Percentiles rank a stretch among this genome's conserved stretches.
These are phyloP conservation scores for Botrytis cinerea DNA, from an alignment of 2,329 filamentous ascomycete species.

Conservation along the genomic window DNA sequence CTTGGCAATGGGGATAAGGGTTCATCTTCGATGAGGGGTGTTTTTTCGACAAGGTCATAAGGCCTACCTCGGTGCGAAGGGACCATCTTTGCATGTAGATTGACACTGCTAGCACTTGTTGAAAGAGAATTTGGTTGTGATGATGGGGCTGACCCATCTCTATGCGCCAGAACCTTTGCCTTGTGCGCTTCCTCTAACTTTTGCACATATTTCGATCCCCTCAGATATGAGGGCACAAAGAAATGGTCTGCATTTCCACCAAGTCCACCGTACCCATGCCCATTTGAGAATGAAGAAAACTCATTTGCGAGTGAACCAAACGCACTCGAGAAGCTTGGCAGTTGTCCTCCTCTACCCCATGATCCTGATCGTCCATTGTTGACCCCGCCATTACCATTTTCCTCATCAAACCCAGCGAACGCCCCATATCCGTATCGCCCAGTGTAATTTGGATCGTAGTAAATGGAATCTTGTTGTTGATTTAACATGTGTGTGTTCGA, in stretches of 20 bases:
- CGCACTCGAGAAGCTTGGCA: constrained; percentile 42
- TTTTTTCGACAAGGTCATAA: constrained; percentile 81
- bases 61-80: constrained; percentile 74
- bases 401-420: constrained; percentile 35
- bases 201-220: constrained; percentile 74
- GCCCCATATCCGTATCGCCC: constrained; percentile 33
- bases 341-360: constrained; percentile 37
- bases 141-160: constrained; percentile 47
- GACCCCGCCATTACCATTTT: constrained; percentile 35
- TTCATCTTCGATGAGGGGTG: constrained; percentile 61
- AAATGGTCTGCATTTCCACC: constrained; percentile 50
- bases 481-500: constrained; percentile 23
- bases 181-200: constrained; percentile 71
- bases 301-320: constrained; percentile 37
- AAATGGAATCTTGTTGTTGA: constrained; percentile 35
- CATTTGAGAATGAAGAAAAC: constrained; percentile 34
- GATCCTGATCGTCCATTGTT: constrained; percentile 34
- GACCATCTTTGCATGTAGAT: constrained; percentile 57
- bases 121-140: constrained; percentile 51
- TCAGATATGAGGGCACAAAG: constrained; percentile 83
- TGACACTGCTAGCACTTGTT: constrained; percentile 56
- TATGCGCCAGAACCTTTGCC: constrained; percentile 56
- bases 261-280: constrained; percentile 33
- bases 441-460: constrained; percentile 37
- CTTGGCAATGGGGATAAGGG: constrained; percentile 71